Percentiles rank a stretch among this genome's conserved stretches.
phyloP scores from a whole-genome alignment of 2,329 filamentous ascomycete species.

The Diaporthe vaccinii region DNA sequence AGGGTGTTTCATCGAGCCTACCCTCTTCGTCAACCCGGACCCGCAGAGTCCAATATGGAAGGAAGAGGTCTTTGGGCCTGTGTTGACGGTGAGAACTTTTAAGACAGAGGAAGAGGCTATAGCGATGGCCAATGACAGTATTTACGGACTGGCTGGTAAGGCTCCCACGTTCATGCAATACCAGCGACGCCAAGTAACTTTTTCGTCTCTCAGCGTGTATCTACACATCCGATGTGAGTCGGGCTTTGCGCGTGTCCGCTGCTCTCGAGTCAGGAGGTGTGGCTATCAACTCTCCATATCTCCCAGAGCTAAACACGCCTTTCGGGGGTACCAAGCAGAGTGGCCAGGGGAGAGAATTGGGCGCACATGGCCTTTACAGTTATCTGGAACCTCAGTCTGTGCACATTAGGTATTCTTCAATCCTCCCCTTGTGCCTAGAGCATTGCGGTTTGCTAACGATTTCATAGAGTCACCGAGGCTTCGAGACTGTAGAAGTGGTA shows the following conservation, averaged over 20 bases:
- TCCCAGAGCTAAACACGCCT: conserved; percentile 24
- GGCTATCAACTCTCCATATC: conserved; percentile 21
- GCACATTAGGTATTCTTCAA: conserved; percentile 17
- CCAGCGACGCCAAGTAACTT: not conserved
- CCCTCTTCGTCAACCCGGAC: conserved; percentile 11
- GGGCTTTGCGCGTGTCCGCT: conserved; percentile 17
- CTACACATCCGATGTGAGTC: conserved; percentile 34
- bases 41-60: conserved; percentile 18
- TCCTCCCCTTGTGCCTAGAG: too few relatives aligned
- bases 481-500: not conserved
- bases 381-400: conserved; percentile 30
- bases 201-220: not conserved
- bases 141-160: conserved; percentile 25
- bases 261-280: conserved; percentile 26
- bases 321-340: conserved; percentile 34
- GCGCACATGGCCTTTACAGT: conserved; percentile 28
- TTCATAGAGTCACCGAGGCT: not conserved
- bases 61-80: conserved; percentile 33
- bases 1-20: conserved; percentile 27
- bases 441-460: not conserved
- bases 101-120: conserved; percentile 32
- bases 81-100: conserved; percentile 16
- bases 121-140: conserved; percentile 27
- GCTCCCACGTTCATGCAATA: not conserved
- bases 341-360: conserved; percentile 32